Percentiles rank a stretch among this genome's conserved stretches.
phyloP scores from a whole-genome alignment of 352 stramenopile species.

The Globisporangium echinulatum region DNA sequence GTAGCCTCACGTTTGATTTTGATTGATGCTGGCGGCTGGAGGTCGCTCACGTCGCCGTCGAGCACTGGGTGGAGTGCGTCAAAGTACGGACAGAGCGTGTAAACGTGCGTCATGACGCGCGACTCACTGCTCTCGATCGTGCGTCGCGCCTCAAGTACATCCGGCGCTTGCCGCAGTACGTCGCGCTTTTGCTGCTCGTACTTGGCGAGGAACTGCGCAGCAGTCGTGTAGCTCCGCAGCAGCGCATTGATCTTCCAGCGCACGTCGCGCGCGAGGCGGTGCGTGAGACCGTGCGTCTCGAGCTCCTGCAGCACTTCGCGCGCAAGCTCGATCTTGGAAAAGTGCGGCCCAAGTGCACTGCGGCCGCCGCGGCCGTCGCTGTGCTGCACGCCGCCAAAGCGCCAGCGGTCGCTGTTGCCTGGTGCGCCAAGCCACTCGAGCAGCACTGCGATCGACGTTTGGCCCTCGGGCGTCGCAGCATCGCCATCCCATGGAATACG shows the following conservation, averaged over 20 bases:
- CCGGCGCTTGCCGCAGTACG: background rate
- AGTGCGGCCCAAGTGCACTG: conserved; percentile 6
- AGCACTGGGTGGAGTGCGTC: conserved; percentile 10
- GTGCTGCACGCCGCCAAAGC: conserved; percentile 6
- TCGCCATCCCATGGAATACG: conserved; percentile 20
- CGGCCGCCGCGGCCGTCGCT: background rate
- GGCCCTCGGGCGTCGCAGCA: conserved; percentile 15
- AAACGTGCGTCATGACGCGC: conserved; percentile 9
- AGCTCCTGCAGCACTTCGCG: conserved; percentile 10
- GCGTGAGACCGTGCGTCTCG: conserved; percentile 9
- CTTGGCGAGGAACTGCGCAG: conserved; percentile 9
- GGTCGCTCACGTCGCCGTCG: conserved; percentile 2
- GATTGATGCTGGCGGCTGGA: background rate
- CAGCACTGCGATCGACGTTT: conserved; percentile 44
- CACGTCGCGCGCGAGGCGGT: conserved; percentile 13
- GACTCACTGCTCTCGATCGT: conserved; percentile 7
- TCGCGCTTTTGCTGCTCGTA: conserved; percentile 7
- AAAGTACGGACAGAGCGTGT: conserved; percentile 11
- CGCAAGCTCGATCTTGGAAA: conserved; percentile 14
- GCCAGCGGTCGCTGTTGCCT: conserved; percentile 42
- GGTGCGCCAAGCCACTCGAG: conserved; percentile 32
- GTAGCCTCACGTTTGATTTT: background rate
- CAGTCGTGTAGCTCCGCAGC: conserved; percentile 6
- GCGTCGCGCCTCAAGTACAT: background rate
- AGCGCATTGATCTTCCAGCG: conserved; percentile 16